Conservation (phyloP, 139 green algal species). For the Pseudopediastrum boryanum region DNA sequence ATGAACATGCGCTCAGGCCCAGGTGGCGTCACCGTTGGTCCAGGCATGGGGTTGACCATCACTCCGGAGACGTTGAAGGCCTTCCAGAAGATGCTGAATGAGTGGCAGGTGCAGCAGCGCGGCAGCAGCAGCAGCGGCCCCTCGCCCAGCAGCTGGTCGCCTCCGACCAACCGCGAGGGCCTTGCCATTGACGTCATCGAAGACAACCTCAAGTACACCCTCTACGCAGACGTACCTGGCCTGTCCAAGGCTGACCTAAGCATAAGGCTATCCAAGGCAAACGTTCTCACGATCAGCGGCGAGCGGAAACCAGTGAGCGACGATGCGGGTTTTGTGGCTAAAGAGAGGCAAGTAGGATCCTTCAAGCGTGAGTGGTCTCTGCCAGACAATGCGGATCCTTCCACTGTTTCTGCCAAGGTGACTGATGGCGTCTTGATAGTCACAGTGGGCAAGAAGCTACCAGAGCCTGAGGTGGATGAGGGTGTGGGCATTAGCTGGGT, state of each 20-base stretch:
- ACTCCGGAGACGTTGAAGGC: too few relatives aligned
- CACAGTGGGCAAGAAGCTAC: slow-evolving; percentile 4
- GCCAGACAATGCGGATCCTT: background rate
- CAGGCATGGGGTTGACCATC: too few relatives aligned
- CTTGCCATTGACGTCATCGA: slow-evolving; percentile 22
- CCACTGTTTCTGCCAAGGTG: slow-evolving; percentile 4
- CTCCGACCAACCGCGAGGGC: too few relatives aligned
- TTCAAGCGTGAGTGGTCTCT: background rate
- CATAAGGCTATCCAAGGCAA: slow-evolving; percentile 28
- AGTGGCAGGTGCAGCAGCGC: too few relatives aligned
- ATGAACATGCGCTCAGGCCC: too few relatives aligned
- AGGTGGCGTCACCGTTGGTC: too few relatives aligned
- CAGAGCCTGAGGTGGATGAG: background rate
- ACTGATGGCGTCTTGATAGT: slow-evolving; percentile 11
- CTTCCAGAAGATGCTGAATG: too few relatives aligned
- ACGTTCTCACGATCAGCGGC: slow-evolving; percentile 11
- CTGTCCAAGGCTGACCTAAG: slow-evolving; percentile 34
- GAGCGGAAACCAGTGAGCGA: slow-evolving; percentile 6
- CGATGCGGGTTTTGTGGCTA: background rate
- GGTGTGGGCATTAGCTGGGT: too few relatives aligned
- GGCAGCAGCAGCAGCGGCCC: too few relatives aligned
- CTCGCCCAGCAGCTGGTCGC: too few relatives aligned
- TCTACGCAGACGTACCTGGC: slow-evolving; percentile 36
- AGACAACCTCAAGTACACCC: slow-evolving; percentile 9
- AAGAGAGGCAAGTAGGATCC: background rate